Conservation (phyloP, 1,284 basidiomycete species). For the Ceratobasidium sp. region DNA sequence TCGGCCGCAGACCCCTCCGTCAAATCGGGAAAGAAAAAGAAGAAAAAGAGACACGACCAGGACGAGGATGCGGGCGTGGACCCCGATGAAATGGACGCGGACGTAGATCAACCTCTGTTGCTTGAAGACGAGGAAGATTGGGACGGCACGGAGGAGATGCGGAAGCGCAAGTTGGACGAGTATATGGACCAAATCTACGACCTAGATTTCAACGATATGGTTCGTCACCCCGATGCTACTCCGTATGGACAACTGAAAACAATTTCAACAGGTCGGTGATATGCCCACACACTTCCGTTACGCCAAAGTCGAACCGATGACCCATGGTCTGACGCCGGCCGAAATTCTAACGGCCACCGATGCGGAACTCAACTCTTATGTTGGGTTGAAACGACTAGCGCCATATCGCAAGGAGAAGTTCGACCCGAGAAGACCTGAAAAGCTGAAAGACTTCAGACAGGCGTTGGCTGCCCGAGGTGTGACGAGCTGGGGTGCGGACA, state of each 20-base stretch:
- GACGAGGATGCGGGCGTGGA: conserved; percentile 64
- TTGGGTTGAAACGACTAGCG: conserved; percentile 89
- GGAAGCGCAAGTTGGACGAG: conserved; percentile 79
- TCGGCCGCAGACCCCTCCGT: background rate
- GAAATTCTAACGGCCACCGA: conserved; percentile 96
- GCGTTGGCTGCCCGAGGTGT: conserved; percentile 62
- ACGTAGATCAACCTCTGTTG: conserved; percentile 56
- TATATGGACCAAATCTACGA: conserved; percentile 92
- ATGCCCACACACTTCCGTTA: conserved; percentile 96
- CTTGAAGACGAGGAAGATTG: conserved; percentile 64
- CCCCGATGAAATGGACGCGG: conserved; percentile 77
- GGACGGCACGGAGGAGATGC: conserved; percentile 89
- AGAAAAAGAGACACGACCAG: conserved; percentile 62
- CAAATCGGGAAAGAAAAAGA: conserved; percentile 57
- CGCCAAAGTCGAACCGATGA: conserved; percentile 72
- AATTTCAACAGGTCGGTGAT: conserved; percentile 73
- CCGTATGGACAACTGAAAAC: background rate
- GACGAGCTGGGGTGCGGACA: conserved; percentile 49
- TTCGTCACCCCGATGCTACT: conserved; percentile 57
- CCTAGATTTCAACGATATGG: conserved; percentile 96
- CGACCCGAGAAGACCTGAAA: conserved; percentile 57
- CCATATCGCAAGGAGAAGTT: conserved; percentile 77
- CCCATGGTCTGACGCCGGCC: conserved; percentile 79
- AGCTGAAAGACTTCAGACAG: conserved; percentile 76
- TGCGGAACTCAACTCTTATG: conserved; percentile 90